Evolutionary conservation across 176 grass and related monocot genomes (phyloP).

Genomic region (Neostapfia colusana): DNA sequence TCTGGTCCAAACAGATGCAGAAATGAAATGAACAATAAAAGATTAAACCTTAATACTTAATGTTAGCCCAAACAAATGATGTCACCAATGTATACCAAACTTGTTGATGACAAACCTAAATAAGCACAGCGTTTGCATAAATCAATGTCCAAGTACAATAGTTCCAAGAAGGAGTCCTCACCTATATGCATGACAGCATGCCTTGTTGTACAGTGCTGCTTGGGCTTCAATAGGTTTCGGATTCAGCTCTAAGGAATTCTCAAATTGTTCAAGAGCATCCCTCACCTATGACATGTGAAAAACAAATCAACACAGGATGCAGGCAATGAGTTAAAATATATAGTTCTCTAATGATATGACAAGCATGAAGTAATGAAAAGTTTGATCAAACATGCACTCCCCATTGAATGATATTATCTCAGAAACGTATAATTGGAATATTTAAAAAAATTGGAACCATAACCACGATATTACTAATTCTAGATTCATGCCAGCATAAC

Average conservation of each 20-base stretch:
- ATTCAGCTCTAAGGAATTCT: conserved; percentile 71
- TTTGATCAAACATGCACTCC: neutral
- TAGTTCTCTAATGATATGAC: neutral
- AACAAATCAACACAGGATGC: conserved; percentile 26
- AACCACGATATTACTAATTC: neutral
- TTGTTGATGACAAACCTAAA: conserved; percentile 10
- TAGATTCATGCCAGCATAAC: conserved; percentile 15
- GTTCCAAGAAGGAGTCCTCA: conserved; percentile 32
- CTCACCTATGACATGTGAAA: conserved; percentile 62
- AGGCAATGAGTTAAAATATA: conserved; percentile 6
- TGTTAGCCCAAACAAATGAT: neutral
- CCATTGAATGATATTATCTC: neutral
- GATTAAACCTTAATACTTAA: neutral
- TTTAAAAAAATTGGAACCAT: neutral
- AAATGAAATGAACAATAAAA: conserved; percentile 19
- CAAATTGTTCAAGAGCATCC: conserved; percentile 83
- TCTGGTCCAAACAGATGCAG: conserved; percentile 57
- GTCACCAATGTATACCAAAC: neutral
- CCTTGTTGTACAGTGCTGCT: conserved; percentile 94
- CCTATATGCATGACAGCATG: conserved; percentile 97
- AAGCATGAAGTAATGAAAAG: neutral
- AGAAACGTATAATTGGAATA: conserved; percentile 3
- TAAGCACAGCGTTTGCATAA: neutral
- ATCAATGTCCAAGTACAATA: conserved; percentile 1
- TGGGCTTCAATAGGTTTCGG: conserved; percentile 82